Evolutionary conservation across 129 eudicot genomes (phyloP), one percentile per base, ranked within the genome.

Genomic region (Artemisia argyi): DNA sequence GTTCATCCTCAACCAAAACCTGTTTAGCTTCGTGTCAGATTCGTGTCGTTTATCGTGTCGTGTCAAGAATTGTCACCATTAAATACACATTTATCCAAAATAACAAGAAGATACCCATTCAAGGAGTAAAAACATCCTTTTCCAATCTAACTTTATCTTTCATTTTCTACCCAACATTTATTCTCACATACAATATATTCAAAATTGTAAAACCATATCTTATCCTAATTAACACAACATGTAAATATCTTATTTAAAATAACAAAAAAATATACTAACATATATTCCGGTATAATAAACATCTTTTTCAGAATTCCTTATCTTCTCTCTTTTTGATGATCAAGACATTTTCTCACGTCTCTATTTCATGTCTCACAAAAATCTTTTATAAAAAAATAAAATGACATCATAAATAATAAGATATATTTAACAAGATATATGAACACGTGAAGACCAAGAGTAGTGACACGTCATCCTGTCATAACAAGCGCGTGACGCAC

Each of bases 401-500:
- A 30, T n/a, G 2, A 11, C 65, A 14, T 17, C 39, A 71, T 35
- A n/a, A 30, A 47, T 4, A 9, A 14, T 15, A 55, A 3, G 18
- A 44, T 44, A 16, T 18, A 39, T 10, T 57, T 30, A 22, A 18
- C 39, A 7, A 55, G 15, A n/a, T 18, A 42, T 57, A 22, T n/a
- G 49, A 48, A 79, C 76, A 76, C 76, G 79, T 61, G 81, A 65
- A 59, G 69, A 65, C 52, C 81, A 64, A 71, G 81, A 75, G 72
- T 42, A 48, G 65, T 59, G 82, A 73, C 84, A 83, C 84, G 85
- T 83, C 73, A 46, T 3, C 47, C 48, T 64, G 72, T 61, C 71
- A 56, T 54, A 59, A 64, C 78, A 73, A 80, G 84, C 88, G 88
- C 88, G 88, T 83, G 84, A 83, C 72, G 73, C 68, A 68, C 62